Conservation (phyloP, 2,329 filamentous ascomycete genomes). For the Elsinoe ampelina region DNA sequence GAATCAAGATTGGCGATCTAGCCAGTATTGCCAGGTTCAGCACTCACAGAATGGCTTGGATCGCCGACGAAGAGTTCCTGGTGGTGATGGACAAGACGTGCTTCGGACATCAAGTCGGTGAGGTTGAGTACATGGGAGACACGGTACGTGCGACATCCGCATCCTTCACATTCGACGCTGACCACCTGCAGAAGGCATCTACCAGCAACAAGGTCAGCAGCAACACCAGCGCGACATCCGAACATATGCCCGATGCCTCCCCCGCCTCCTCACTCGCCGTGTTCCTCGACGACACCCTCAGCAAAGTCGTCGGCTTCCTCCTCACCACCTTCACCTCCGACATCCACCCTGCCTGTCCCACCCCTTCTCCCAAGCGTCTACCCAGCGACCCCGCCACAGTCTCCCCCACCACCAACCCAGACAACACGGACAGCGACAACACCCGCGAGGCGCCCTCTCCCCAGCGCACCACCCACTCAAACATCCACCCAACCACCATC, state of each 20-base stretch:
- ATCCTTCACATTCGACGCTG: not conserved
- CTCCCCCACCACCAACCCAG: not conserved
- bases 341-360: no score
- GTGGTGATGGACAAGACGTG: not conserved
- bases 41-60: not conserved
- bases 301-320: not conserved
- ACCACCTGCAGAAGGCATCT: not conserved
- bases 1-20: not conserved
- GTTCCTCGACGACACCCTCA: not conserved
- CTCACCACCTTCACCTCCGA: not conserved
- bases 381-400: not conserved
- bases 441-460: not conserved
- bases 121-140: not conserved
- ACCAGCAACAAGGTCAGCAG: not conserved
- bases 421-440: not conserved
- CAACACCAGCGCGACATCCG: not conserved
- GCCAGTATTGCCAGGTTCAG: not conserved
- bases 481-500: not conserved
- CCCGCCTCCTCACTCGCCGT: not conserved
- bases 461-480: not conserved
- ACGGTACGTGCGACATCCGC: not conserved
- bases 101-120: constrained; percentile 7
- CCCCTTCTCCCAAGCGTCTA: not conserved
- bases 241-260: not conserved
- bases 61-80: constrained; percentile 2